Conservation (phyloP, 1,139 yeast species). For the Scheffersomyces quercinus region DNA sequence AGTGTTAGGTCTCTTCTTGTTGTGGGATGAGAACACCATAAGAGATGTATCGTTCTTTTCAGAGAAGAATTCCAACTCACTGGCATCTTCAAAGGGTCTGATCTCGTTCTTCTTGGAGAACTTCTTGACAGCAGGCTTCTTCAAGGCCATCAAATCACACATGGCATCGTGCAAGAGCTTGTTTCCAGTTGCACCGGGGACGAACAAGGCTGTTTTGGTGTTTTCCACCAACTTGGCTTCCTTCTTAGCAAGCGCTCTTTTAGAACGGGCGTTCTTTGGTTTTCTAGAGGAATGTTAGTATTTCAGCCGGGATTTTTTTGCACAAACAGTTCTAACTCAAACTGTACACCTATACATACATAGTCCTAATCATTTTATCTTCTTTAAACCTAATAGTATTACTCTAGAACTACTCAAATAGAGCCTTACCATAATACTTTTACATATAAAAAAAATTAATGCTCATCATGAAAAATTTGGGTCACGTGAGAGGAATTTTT, state of each 20-base stretch:
- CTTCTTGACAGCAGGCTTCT: slow-evolving; percentile 88
- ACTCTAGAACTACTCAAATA: slow-evolving; percentile 1
- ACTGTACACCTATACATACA: slow-evolving; percentile 37
- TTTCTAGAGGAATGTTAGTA: slow-evolving; percentile 22
- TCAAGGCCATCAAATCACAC: slow-evolving; percentile 86
- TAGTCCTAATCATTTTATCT: slow-evolving; percentile 59
- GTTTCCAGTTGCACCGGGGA: slow-evolving; percentile 85
- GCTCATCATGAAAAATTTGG: slow-evolving; percentile 1
- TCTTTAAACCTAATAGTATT: no score
- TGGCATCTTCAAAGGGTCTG: slow-evolving; percentile 91
- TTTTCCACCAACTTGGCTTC: slow-evolving; percentile 91
- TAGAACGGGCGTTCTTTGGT: slow-evolving; percentile 95
- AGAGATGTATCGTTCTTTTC: slow-evolving; percentile 92
- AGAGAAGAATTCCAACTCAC: slow-evolving; percentile 83
- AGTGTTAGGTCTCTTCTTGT: slow-evolving; percentile 92
- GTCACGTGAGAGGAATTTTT: slow-evolving; percentile 1
- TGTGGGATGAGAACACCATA: slow-evolving; percentile 77
- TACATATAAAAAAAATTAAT: slow-evolving; percentile 1
- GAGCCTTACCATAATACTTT: slow-evolving; percentile 5
- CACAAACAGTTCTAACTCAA: slow-evolving; percentile 2
- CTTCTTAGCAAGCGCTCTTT: slow-evolving; percentile 86
- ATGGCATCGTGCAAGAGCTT: slow-evolving; percentile 83
- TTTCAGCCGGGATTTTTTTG: slow-evolving; percentile 3
- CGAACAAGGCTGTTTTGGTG: slow-evolving; percentile 84
- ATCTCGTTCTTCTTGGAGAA: slow-evolving; percentile 86